phyloP scores from a whole-genome alignment of 1,139 yeast species.

The Taphrina deformans region DNA sequence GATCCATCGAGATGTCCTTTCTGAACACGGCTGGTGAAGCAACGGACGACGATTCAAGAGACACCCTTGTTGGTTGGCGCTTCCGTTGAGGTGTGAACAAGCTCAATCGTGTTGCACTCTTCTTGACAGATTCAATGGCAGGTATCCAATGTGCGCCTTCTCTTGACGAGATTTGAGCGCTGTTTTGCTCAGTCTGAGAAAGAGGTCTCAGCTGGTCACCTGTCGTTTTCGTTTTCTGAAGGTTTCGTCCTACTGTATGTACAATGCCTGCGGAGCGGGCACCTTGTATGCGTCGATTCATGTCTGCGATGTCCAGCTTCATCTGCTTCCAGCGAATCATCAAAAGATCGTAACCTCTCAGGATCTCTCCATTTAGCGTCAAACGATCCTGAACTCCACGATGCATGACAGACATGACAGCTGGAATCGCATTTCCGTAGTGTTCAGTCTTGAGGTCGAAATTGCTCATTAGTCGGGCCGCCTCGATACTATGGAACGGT shows the following conservation, averaged over 20 bases:
- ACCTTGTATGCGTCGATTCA: slow-evolving; percentile 7
- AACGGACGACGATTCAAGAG: not conserved
- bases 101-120: not conserved
- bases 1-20: slow-evolving; percentile 21
- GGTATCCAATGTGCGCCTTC: not conserved
- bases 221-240: not conserved
- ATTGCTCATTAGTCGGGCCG: not conserved
- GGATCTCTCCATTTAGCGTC: slow-evolving; percentile 24
- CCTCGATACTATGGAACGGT: slow-evolving; percentile 2
- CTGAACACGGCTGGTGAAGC: slow-evolving; percentile 12
- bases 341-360: slow-evolving; percentile 18
- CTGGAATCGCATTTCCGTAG: slow-evolving; percentile 27
- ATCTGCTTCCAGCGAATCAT: slow-evolving; percentile 15
- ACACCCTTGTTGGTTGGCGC: not conserved
- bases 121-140: not conserved
- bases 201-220: not conserved
- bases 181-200: not conserved
- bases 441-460: slow-evolving; percentile 23
- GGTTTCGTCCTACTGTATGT: not conserved
- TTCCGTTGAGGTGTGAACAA: not conserved
- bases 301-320: not conserved
- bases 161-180: not conserved
- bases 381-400: slow-evolving; percentile 19
- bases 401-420: slow-evolving; percentile 27
- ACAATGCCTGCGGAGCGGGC: slow-evolving; percentile 17